These are phyloP conservation scores for Talaromyces adpressus DNA, from an alignment of 495 filamentous ascomycete species.

Conservation along the genomic window DNA sequence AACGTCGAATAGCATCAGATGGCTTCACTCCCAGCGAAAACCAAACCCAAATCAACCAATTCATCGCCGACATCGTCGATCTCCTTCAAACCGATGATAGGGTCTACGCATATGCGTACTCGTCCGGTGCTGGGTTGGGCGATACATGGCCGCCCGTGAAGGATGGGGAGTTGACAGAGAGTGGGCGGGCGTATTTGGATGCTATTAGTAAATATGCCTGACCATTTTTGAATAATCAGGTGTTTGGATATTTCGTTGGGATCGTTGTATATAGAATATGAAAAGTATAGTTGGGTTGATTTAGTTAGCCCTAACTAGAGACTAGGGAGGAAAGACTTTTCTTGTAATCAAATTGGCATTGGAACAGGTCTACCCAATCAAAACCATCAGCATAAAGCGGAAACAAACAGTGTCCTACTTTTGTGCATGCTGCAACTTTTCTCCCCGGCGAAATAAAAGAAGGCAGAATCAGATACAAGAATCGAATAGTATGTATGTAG, in stretches of 20 bases:
- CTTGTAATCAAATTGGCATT: neutral
- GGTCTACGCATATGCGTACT: conserved; percentile 19
- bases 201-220: conserved; percentile 10
- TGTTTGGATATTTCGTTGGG: neutral
- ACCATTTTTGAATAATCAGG: too few relatives aligned
- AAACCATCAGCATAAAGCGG: neutral
- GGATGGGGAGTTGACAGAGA: conserved; percentile 15
- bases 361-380: neutral
- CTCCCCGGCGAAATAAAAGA: neutral
- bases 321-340: neutral
- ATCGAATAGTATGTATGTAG: neutral
- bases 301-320: neutral
- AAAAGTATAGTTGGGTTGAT: too few relatives aligned
- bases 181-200: conserved; percentile 16
- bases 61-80: conserved; percentile 16
- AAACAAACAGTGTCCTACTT: neutral
- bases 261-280: neutral
- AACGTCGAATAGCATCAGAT: neutral
- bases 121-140: conserved; percentile 17
- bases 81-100: conserved; percentile 14
- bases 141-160: conserved; percentile 16
- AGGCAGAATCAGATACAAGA: neutral
- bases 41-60: conserved; percentile 13
- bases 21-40: conserved; percentile 9
- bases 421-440: neutral